Evolutionary conservation across 2,329 filamentous ascomycete genomes (phyloP), one percentile per base, ranked within the genome.

Genomic region (Drechslerella coelobrocha): DNA sequence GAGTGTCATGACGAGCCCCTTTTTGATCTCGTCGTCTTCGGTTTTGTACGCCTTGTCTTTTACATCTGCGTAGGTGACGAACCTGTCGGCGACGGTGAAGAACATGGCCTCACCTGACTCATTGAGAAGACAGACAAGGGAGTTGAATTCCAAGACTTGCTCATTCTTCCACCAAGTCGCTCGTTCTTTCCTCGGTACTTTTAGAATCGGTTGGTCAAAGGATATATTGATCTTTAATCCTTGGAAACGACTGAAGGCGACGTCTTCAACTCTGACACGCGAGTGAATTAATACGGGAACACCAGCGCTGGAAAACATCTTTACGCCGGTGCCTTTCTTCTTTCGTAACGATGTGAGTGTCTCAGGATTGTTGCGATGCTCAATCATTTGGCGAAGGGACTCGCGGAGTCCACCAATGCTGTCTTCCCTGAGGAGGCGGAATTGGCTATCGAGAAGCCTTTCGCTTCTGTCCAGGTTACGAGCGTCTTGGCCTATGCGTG

Each of bases 361-460:
- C 12, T 59, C 56, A 6, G 76, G 53, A 8, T 74, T 43, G 34
- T 31, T 68, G 62, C 69, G 76, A 39, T 51, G 72, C 31, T 74
- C 73, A 26, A 76, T 74, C 2, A 77, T 68, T 2, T 72, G 72
- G 19, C 74, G 69, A 5, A 77, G 72, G 19, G 76, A 72, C 37
- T 77, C 74, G 7, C 76, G 73, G 2, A 77, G 68, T 48, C 73
- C 68, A 1, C 76, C 76, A 12, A 75, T 74, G 12, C 74, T 77
- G 53, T 78, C 76, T 55, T 77, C 75, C 26, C 76, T 72, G 31
- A 78, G 55, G 8, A 77, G 61, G 7, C 76, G 68, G 39, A 77
- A 77, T 47, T 77, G 76, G n/a, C 65, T 73, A 41, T 78, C 76
- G 2, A 77, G 72, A 50, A 78, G 72, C 12, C 77, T 59, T 1